Evolutionary conservation across 73 alveolate species (phyloP).

Genomic region (Urostyla sp.): DNA sequence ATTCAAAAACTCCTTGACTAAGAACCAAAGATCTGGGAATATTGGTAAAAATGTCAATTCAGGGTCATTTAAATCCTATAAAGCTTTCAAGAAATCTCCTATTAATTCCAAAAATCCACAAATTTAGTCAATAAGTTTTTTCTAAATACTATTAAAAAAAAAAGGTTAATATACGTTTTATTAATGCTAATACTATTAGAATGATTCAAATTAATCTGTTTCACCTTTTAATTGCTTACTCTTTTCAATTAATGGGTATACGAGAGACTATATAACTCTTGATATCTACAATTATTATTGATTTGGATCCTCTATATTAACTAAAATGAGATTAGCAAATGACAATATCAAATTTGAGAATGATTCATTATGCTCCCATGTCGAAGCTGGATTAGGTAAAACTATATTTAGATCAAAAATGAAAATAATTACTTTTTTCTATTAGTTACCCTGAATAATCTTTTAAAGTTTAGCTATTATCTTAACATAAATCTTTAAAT

Average conservation of each 20-base stretch:
- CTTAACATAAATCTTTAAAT: slow-evolving; percentile 3
- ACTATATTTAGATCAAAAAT: background rate
- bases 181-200: too few species aligned
- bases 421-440: background rate
- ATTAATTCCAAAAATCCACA: slow-evolving; percentile 8
- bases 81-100: slow-evolving; percentile 46
- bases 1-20: background rate
- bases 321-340: too few species aligned
- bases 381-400: slow-evolving; percentile 30
- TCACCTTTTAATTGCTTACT: background rate
- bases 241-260: slow-evolving; percentile 15
- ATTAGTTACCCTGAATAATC: background rate
- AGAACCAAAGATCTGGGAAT: slow-evolving; percentile 37
- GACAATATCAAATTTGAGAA: too few species aligned
- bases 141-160: too few species aligned
- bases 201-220: too few species aligned
- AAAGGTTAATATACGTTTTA: too few species aligned
- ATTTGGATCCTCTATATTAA: too few species aligned
- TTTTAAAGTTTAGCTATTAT: slow-evolving; percentile 15
- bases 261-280: slow-evolving; percentile 26
- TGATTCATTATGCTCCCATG: slow-evolving; percentile 21
- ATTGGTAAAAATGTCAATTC: background rate
- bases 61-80: slow-evolving; percentile 16
- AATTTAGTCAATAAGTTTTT: background rate
- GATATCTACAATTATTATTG: too few species aligned